These are phyloP conservation scores for Marchantia paleacea DNA, from an alignment of 225 moss, liverwort and hornwort species.

Conservation along the genomic window DNA sequence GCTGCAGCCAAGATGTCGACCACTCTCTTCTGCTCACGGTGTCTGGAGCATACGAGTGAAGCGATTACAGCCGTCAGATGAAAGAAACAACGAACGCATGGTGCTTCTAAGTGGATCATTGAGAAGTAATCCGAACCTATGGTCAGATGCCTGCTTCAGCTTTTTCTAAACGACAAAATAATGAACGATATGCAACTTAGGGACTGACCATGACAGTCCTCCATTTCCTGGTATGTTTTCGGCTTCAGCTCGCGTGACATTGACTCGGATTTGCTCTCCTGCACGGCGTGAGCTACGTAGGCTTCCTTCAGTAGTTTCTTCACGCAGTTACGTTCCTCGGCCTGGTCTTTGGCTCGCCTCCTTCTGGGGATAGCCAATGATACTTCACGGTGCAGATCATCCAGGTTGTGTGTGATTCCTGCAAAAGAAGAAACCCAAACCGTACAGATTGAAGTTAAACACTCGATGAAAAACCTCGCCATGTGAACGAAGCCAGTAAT, in stretches of 20 bases:
- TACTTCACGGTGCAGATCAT: constrained; percentile 6
- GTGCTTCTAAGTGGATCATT: neutral
- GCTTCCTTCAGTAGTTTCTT: constrained; percentile 13
- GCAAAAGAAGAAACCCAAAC: neutral
- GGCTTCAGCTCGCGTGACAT: neutral
- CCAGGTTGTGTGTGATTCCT: constrained; percentile 16
- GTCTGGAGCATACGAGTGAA: neutral
- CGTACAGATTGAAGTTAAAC: neutral
- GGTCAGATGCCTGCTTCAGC: neutral
- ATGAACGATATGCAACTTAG: neutral
- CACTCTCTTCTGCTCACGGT: constrained; percentile 26
- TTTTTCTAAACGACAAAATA: neutral
- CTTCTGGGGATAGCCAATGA: neutral
- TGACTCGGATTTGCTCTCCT: constrained; percentile 6
- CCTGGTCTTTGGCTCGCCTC: neutral
- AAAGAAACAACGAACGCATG: neutral
- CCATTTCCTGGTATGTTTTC: neutral
- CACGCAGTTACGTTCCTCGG: neutral
- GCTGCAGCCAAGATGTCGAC: constrained; percentile 60
- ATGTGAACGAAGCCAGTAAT: too few species aligned
- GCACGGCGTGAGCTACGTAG: constrained; percentile 1
- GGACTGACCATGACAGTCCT: neutral
- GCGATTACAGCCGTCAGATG: neutral
- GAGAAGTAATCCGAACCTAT: neutral
- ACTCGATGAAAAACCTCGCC: neutral